Conservation (phyloP, 192 early-diverging fungal genomes). For the Coemansia sp. region DNA sequence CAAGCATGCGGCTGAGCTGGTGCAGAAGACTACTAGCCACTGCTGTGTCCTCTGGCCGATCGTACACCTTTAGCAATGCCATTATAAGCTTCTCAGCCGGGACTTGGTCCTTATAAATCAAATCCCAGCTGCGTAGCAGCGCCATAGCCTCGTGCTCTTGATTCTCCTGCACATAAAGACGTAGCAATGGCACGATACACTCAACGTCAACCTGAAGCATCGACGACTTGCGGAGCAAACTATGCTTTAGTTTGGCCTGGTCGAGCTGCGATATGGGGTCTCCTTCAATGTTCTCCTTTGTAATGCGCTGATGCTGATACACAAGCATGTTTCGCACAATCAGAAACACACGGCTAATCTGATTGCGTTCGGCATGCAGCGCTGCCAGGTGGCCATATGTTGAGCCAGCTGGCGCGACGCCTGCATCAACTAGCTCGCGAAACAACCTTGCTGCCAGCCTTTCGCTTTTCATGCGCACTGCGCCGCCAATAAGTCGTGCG, state of each 20-base stretch:
- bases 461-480: constrained; percentile 32
- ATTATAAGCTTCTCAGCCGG: constrained; percentile 39
- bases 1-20: constrained; percentile 8
- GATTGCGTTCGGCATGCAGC: constrained; percentile 38
- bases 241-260: constrained; percentile 9
- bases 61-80: constrained; percentile 45
- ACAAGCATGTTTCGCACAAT: constrained; percentile 36
- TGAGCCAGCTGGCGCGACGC: constrained; percentile 31
- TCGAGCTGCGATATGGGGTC: constrained; percentile 1
- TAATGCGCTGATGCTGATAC: constrained; percentile 16
- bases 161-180: constrained; percentile 30
- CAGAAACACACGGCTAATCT: constrained; percentile 39
- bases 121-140: constrained; percentile 48
- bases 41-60: constrained; percentile 23
- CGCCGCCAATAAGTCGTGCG: constrained; percentile 44
- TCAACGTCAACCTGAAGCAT: constrained; percentile 38
- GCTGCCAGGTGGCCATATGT: constrained; percentile 40
- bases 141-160: constrained; percentile 30
- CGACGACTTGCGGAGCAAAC: constrained; percentile 11
- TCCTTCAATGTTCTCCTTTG: constrained; percentile 7
- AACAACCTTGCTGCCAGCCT: constrained; percentile 44
- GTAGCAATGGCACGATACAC: constrained; percentile 46
- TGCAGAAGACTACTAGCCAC: constrained; percentile 14
- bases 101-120: constrained; percentile 21
- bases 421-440: constrained; percentile 39